phyloP scores from a whole-genome alignment of 2,329 filamentous ascomycete genomes.

The Pyrenochaeta sp. region DNA sequence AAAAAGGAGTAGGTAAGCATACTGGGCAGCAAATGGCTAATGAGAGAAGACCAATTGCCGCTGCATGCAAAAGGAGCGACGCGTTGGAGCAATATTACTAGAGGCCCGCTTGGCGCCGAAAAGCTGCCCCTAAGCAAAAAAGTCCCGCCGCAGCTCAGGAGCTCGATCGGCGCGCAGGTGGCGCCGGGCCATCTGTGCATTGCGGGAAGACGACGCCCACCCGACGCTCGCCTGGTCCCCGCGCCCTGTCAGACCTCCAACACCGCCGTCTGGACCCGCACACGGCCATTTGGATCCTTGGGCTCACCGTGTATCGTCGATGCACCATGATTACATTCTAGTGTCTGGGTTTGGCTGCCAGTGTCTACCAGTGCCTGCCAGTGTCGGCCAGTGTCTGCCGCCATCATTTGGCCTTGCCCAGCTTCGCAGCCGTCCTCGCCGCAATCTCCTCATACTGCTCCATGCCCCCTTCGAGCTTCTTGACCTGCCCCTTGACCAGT shows the following conservation, averaged over 20 bases:
- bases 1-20: conserved; percentile 14
- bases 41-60: conserved; percentile 21
- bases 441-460: conserved; percentile 50
- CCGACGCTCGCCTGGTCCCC: conserved; percentile 12
- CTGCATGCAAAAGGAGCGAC: conserved; percentile 36
- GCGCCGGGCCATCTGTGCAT: conserved; percentile 23
- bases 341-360: too few species aligned
- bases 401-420: conserved; percentile 19
- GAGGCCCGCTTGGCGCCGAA: conserved; percentile 23
- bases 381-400: not conserved
- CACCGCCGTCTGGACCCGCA: not conserved
- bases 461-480: conserved; percentile 49
- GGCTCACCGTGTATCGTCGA: too few species aligned
- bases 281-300: too few species aligned
- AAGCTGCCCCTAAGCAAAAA: conserved; percentile 28
- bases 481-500: conserved; percentile 44
- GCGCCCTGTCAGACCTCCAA: conserved; percentile 22
- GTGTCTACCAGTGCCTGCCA: too few species aligned
- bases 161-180: conserved; percentile 29
- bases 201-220: conserved; percentile 25
- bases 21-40: conserved; percentile 14
- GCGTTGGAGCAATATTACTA: conserved; percentile 31
- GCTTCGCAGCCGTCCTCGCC: conserved; percentile 36
- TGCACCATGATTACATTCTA: not conserved
- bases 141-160: conserved; percentile 18